Evolutionary conservation across 805 yeast genomes (phyloP).

Genomic region (Hanseniaspora hatyaiensis): DNA sequence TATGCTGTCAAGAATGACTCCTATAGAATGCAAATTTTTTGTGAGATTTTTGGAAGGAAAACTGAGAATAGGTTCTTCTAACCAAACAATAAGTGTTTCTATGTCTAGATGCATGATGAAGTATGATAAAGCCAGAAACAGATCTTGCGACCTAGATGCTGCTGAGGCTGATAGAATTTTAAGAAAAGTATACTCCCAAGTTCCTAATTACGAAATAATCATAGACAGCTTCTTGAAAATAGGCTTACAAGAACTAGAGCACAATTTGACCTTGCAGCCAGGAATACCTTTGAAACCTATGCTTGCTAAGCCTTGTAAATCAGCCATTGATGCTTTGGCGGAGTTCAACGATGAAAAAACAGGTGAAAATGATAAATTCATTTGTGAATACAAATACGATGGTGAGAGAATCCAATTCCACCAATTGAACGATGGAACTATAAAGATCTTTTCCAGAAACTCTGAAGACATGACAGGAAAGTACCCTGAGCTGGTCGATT

Average conservation of each 20-base stretch:
- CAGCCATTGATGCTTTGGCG: conserved; percentile 84
- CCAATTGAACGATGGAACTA: conserved; percentile 48
- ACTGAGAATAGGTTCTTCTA: conserved; percentile 84
- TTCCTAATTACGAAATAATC: conserved; percentile 79
- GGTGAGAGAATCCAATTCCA: conserved; percentile 98
- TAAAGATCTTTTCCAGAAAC: conserved; percentile 79
- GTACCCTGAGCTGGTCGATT: conserved; percentile 62
- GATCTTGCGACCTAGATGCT: conserved; percentile 29
- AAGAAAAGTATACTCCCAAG: conserved; percentile 76
- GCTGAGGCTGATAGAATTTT: conserved; percentile 64
- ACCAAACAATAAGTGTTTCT: conserved; percentile 75
- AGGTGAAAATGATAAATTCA: conserved; percentile 39
- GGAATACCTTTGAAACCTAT: conserved; percentile 94
- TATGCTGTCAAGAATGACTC: conserved; percentile 75
- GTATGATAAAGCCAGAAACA: conserved; percentile 36
- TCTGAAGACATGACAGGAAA: conserved; percentile 94
- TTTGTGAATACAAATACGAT: conserved; percentile 94
- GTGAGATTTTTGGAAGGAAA: conserved; percentile 89
- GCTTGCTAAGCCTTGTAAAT: conserved; percentile 95
- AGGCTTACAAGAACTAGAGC: conserved; percentile 56
- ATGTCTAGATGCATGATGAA: conserved; percentile 71
- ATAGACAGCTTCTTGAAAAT: conserved; percentile 51
- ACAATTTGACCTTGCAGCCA: conserved; percentile 66
- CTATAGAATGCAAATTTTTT: conserved; percentile 78
- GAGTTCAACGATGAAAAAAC: conserved; percentile 57